Percentiles rank a stretch among this genome's conserved stretches.
These are phyloP conservation scores for Zygotorulaspora danielsina DNA, from an alignment of 805 yeast species.

Conservation along the genomic window DNA sequence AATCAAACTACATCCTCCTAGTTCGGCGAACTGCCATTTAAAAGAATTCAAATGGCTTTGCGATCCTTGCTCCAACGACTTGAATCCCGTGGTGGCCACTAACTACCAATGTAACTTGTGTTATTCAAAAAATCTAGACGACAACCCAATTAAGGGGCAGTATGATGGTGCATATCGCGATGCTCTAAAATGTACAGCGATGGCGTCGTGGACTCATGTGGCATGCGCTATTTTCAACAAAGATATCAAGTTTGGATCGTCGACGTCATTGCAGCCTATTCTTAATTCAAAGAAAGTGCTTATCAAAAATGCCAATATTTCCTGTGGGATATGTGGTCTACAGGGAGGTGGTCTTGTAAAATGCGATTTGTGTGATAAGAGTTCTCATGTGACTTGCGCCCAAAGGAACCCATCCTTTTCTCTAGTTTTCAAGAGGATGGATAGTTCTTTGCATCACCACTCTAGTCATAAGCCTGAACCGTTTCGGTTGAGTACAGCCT, in stretches of 20 bases:
- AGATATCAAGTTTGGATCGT: conserved; percentile 42
- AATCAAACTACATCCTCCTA: conserved; percentile 17
- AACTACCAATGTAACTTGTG: conserved; percentile 67
- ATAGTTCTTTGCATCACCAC: not conserved
- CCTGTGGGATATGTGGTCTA: conserved; percentile 46
- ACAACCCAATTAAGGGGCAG: conserved; percentile 44
- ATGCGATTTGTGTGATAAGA: conserved; percentile 20
- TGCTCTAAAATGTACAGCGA: conserved; percentile 61
- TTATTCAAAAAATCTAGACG: conserved; percentile 46
- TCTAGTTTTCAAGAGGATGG: not conserved
- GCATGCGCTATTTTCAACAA: conserved; percentile 60
- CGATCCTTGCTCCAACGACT: conserved; percentile 70
- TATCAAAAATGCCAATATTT: conserved; percentile 30
- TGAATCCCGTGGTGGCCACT: conserved; percentile 54
- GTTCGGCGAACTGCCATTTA: not conserved
- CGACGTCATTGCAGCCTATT: conserved; percentile 45
- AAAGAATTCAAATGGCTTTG: conserved; percentile 61
- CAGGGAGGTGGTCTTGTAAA: conserved; percentile 43
- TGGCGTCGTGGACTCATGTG: conserved; percentile 75
- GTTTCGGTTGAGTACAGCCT: conserved; percentile 2
- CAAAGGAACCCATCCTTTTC: conserved; percentile 12
- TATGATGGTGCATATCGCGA: conserved; percentile 47
- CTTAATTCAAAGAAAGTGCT: conserved; percentile 36
- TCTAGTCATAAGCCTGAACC: not conserved
- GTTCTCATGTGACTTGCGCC: conserved; percentile 30